Evolutionary conservation across 495 filamentous ascomycete genomes (phyloP).

Genomic region (Halenospora varia): DNA sequence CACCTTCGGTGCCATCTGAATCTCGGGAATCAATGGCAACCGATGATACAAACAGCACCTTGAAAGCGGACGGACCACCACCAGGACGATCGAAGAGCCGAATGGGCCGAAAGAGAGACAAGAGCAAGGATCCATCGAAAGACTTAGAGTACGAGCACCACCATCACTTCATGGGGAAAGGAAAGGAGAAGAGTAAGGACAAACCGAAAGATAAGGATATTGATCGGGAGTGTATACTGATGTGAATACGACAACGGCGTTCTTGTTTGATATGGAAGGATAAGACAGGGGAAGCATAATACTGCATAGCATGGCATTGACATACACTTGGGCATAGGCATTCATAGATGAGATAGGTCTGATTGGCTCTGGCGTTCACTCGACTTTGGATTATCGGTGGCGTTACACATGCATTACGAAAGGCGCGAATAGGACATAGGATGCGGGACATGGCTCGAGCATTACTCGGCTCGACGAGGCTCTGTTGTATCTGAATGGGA

Average conservation of each 20-base stretch:
- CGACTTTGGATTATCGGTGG: not conserved
- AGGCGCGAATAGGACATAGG: not conserved
- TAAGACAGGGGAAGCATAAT: not conserved
- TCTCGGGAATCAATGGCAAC: slow-evolving; percentile 37
- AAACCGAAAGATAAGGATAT: slow-evolving; percentile 33
- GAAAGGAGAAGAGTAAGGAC: slow-evolving; percentile 35
- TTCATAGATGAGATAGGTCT: not conserved
- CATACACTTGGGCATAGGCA: not conserved
- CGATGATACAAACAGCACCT: slow-evolving; percentile 39
- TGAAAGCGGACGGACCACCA: slow-evolving; percentile 33
- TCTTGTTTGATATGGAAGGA: not conserved
- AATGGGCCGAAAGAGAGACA: slow-evolving; percentile 40
- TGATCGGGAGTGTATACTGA: slow-evolving; percentile 69
- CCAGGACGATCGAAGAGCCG: slow-evolving; percentile 34
- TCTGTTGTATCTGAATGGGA: not conserved
- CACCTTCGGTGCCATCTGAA: slow-evolving; percentile 29
- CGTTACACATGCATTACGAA: not conserved
- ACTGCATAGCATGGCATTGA: not conserved
- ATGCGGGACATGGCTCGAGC: too few species aligned
- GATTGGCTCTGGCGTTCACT: not conserved
- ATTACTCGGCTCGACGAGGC: not conserved
- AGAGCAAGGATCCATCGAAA: slow-evolving; percentile 24
- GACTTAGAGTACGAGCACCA: slow-evolving; percentile 22
- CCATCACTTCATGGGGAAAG: slow-evolving; percentile 9
- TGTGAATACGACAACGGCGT: slow-evolving; percentile 33